These are phyloP conservation scores for Herpetomonas tarakana DNA, from an alignment of 208 protist species.

Conservation along the genomic window DNA sequence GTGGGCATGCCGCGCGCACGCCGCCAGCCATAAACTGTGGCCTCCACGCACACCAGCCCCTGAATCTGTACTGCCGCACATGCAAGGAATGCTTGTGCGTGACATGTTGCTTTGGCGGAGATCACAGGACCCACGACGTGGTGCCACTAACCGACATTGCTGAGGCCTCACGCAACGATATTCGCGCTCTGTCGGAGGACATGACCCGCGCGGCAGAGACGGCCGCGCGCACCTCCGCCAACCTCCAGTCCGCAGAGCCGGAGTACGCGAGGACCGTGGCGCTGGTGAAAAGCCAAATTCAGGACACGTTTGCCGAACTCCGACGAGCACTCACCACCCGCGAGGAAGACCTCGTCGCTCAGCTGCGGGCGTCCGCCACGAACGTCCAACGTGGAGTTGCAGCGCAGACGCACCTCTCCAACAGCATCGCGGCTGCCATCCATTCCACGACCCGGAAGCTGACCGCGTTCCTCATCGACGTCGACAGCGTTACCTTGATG, in stretches of 20 bases:
- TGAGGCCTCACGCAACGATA: background rate
- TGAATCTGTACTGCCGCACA: conserved; percentile 70
- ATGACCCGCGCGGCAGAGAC: conserved; percentile 10
- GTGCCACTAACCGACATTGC: conserved; percentile 39
- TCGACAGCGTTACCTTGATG: background rate
- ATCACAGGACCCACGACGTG: conserved; percentile 60
- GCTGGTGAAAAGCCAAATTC: conserved; percentile 27
- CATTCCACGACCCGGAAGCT: background rate
- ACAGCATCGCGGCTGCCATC: background rate
- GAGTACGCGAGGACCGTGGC: conserved; percentile 20
- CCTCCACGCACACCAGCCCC: conserved; percentile 37
- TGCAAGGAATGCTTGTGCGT: conserved; percentile 56
- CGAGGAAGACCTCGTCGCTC: conserved; percentile 29
- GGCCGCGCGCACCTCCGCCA: background rate
- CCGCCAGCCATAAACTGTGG: no score
- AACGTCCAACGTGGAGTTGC: background rate
- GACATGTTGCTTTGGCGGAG: conserved; percentile 65
- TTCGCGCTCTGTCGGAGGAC: conserved; percentile 13
- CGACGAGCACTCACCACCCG: conserved; percentile 17
- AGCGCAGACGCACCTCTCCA: background rate
- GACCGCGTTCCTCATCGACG: background rate
- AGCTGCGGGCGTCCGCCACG: conserved; percentile 3
- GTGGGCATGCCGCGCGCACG: no score
- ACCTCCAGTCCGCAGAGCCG: conserved; percentile 12
- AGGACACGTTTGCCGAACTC: conserved; percentile 15